phyloP scores from a whole-genome alignment of 1,139 yeast genomes.

The Hyphopichia burtonii region DNA sequence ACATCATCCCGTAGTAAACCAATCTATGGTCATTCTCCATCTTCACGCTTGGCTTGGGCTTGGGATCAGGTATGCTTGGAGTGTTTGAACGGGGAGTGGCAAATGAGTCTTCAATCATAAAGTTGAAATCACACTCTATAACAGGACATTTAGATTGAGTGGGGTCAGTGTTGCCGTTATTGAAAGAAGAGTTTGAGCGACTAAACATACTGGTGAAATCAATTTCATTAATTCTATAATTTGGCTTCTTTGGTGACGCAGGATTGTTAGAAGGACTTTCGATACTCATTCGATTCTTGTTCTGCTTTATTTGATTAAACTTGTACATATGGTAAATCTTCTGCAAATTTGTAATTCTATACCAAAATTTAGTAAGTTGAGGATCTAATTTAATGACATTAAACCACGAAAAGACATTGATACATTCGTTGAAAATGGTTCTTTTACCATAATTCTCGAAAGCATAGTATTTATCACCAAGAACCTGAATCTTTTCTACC shows the following conservation, averaged over 20 bases:
- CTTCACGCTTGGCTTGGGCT: not conserved
- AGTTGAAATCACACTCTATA: constrained; percentile 40
- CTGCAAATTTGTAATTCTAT: constrained; percentile 40
- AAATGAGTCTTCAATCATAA: constrained; percentile 27
- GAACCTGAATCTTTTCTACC: not conserved
- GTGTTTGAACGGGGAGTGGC: not conserved
- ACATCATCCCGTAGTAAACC: not conserved
- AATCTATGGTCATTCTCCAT: not conserved
- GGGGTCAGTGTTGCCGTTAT: not conserved
- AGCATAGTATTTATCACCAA: not conserved
- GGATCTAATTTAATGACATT: constrained; percentile 43
- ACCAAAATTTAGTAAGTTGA: constrained; percentile 42
- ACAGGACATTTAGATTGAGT: constrained; percentile 34
- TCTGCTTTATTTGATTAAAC: constrained; percentile 17
- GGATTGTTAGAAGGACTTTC: constrained; percentile 3
- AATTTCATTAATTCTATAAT: constrained; percentile 17
- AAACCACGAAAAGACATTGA: constrained; percentile 35
- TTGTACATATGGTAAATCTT: constrained; percentile 41
- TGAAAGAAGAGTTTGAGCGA: constrained; percentile 1
- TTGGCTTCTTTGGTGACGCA: constrained; percentile 10
- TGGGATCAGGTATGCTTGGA: not conserved
- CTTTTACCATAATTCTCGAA: not conserved
- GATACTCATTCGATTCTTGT: not conserved
- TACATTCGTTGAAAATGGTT: not conserved
- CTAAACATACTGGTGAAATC: constrained; percentile 25